These are phyloP conservation scores for Penicillium pancosmium DNA, from an alignment of 495 filamentous ascomycete species.

Conservation along the genomic window DNA sequence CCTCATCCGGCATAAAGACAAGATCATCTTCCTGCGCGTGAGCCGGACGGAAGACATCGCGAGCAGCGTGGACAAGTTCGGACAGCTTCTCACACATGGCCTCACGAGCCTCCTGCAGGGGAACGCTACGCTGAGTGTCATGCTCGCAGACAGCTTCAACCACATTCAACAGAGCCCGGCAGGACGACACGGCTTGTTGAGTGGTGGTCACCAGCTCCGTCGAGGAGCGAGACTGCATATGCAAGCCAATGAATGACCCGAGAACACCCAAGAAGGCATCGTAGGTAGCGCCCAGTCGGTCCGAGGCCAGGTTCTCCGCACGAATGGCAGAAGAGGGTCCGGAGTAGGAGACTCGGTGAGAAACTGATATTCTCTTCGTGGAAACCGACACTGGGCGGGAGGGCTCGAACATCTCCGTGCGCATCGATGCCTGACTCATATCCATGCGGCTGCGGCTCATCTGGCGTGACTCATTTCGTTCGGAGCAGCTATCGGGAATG, in stretches of 20 bases:
- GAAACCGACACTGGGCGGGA: slow-evolving; percentile 38
- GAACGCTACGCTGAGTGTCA: slow-evolving; percentile 63
- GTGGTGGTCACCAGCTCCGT: slow-evolving; percentile 76
- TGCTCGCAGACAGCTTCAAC: slow-evolving; percentile 84
- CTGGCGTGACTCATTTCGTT: slow-evolving; percentile 41
- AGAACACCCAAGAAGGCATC: slow-evolving; percentile 87
- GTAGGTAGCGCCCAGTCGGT: slow-evolving; percentile 72
- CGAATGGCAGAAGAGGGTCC: slow-evolving; percentile 45
- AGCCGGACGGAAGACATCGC: slow-evolving; percentile 69
- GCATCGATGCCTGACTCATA: slow-evolving; percentile 41
- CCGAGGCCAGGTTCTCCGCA: slow-evolving; percentile 60
- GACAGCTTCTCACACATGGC: slow-evolving; percentile 80
- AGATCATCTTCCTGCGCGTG: slow-evolving; percentile 66
- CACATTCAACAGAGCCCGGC: slow-evolving; percentile 72
- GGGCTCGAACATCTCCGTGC: slow-evolving; percentile 38
- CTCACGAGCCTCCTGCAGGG: slow-evolving; percentile 69
- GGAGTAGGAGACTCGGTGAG: slow-evolving; percentile 59
- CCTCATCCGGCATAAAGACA: slow-evolving; percentile 79
- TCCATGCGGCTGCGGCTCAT: slow-evolving; percentile 42
- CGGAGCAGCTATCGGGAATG: slow-evolving; percentile 26
- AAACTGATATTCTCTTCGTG: slow-evolving; percentile 56
- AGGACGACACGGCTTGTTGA: slow-evolving; percentile 79
- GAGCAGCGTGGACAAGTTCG: slow-evolving; percentile 76
- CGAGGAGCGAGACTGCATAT: slow-evolving; percentile 85
- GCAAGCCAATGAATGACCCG: slow-evolving; percentile 88